Base-by-base conservation (phyloP, 2,329 filamentous ascomycete genomes). In the Monilinia aucupariae region DNA sequence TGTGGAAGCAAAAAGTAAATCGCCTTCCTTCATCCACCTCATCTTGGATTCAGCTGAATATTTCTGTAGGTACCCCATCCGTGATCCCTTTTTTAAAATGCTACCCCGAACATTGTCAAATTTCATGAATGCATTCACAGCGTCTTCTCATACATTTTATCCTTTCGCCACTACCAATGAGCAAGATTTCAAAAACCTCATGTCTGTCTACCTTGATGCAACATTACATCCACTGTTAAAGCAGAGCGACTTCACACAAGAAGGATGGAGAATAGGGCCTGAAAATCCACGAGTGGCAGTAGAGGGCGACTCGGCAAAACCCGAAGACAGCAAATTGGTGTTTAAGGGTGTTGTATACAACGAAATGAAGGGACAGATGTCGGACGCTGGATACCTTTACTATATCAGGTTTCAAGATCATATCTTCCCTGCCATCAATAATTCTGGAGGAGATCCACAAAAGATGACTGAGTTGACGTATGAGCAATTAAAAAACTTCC, bases 51-150 rank as follows among this genome's bases (percentile, higher is more conserved):
- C 67, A 68, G 62, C 74, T 78, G 64, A 78, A 64, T 53, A n/a
- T 10, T 20, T 52, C 37, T 64, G 59, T 73, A 93, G 90, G 75
- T 96, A 92, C 74, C 94, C 94, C n/a, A 93, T 99, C 64, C 91
- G 94, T 66, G 94, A 99, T 73, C 94, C 94, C 0, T 99, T 99
- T 81, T 99, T 99, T 82, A 99, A 97, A 83, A 99, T 99, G 94
- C 84, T 99, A 32, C 94, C 94, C 27, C 87, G 94, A 70, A 97
- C 94, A 6, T 82, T 99, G n/a, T 97, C 94, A 68, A 99, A 97
- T 77, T 99, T 97, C 74, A 99, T 99, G 94, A 99, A 99, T 76
- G 94, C 94, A 65, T 96, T 97, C 74, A 99, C 94, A 49, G 92
- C 92, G 32, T 89, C 92, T 27, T 93, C 97, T 73, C 92, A 99